Evolutionary conservation across 2,329 filamentous ascomycete species (phyloP), one percentile per base, ranked within the genome.

Genomic region (Huntiella decipiens): DNA sequence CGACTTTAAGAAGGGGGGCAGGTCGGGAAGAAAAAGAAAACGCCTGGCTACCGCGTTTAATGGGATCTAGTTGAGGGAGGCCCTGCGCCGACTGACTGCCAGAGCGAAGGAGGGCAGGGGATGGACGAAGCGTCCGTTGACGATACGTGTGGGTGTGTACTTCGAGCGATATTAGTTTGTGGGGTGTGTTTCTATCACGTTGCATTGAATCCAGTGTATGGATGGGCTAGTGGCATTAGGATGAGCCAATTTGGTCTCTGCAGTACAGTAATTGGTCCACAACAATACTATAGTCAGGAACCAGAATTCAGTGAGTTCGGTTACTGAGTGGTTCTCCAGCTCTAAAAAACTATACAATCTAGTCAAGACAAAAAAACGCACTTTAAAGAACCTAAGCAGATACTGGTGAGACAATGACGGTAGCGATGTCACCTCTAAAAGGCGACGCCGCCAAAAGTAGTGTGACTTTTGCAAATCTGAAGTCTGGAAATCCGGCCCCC

Each of bases 41-140:
- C 19, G 41, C 28, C 33, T 19, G 38, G 33, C 38, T n/a, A 32
- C 35, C 22, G 35, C 19, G 44, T 46, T 49, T 46, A 46, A 45
- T 49, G 43, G 43, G 47, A 49, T 45, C 43, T 43, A 44, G 35
- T 11, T 38, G 43, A 38, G 32, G 43, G 43, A 45, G 38, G 43
- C 47, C 33, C 45, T 47, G 34, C 38, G 39, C 33, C 33, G 39
- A 41, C 39, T 38, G 13, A 38, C 35, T 15, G 13, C 35, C 22
- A 28, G 22, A 28, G 22, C 22, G 6, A 28, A 28, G 22, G 22
- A 36, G 22, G 22, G 17, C 40, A 43, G 40, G 46, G 46, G 40
- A 43, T 5, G 35, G 31, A 28, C 22, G 22, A 28, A 28, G 22
- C 22, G 13, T 12, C 38, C 12, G 12, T 42, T 36, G 11, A 36